These are phyloP conservation scores for Pterocarpus santalinus DNA, from an alignment of 306 rosid genomes.

Conservation along the genomic window DNA sequence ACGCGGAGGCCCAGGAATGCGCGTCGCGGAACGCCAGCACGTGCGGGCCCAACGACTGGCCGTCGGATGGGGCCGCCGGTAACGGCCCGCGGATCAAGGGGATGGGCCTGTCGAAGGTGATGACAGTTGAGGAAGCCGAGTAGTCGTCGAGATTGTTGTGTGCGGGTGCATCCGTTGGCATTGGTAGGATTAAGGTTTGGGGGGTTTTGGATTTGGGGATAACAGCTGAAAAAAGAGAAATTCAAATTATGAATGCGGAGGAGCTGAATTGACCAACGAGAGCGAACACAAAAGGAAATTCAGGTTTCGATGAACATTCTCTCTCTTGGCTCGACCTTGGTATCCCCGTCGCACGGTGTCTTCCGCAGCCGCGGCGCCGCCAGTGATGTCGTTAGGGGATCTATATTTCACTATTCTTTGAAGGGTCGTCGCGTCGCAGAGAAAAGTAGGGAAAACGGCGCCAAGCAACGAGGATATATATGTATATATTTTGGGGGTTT, in stretches of 20 bases:
- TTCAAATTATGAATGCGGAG: neutral
- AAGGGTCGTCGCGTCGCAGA: neutral
- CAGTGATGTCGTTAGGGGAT: no score
- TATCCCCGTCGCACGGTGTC: conserved; percentile 12
- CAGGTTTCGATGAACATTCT: neutral
- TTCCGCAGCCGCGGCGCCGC: neutral
- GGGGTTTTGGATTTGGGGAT: neutral
- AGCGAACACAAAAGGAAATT: neutral
- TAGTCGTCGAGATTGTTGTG: conserved; percentile 54
- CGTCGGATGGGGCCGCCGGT: conserved; percentile 54
- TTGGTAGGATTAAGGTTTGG: conserved; percentile 23
- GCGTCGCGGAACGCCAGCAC: conserved; percentile 75
- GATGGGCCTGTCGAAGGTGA: conserved; percentile 64
- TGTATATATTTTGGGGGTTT: no score
- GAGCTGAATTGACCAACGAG: neutral
- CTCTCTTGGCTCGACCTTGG: neutral
- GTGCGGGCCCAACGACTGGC: conserved; percentile 57
- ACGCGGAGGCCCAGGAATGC: conserved; percentile 74
- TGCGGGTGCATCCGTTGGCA: conserved; percentile 45
- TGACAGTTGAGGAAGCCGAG: conserved; percentile 63
- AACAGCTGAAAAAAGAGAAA: neutral
- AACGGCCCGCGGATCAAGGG: conserved; percentile 77
- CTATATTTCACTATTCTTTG: no score
- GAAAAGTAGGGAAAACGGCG: neutral
- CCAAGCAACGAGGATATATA: no score